phyloP scores from a whole-genome alignment of 1,284 basidiomycete species.

The Meripilus lineatus region DNA sequence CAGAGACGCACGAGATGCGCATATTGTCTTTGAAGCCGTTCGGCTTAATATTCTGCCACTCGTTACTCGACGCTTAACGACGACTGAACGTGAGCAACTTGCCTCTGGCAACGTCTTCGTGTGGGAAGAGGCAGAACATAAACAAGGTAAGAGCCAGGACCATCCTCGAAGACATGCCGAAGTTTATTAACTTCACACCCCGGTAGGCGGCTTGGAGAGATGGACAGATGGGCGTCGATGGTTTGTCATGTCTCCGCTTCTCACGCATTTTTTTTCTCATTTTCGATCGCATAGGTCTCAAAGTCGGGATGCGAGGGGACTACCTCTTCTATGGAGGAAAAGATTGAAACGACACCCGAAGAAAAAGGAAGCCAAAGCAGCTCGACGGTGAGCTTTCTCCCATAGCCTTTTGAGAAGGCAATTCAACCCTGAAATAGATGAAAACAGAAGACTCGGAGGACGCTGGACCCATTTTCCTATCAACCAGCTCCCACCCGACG shows the following conservation, averaged over 20 bases:
- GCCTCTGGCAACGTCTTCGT: constrained; percentile 72
- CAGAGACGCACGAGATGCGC: constrained; percentile 55
- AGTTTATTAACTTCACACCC: constrained; percentile 10
- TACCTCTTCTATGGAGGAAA: constrained; percentile 78
- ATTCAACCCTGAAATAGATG: constrained; percentile 6
- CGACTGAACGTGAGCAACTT: constrained; percentile 63
- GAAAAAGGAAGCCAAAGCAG: constrained; percentile 71
- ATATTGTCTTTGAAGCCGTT: constrained; percentile 68
- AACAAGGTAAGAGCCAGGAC: constrained; percentile 30
- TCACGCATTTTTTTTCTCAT: constrained; percentile 5
- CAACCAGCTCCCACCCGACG: constrained; percentile 55
- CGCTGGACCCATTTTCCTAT: constrained; percentile 52
- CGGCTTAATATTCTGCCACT: constrained; percentile 63
- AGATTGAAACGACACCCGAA: constrained; percentile 69
- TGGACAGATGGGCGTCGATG: constrained; percentile 78
- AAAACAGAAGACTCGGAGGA: constrained; percentile 48
- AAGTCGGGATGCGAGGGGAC: constrained; percentile 75
- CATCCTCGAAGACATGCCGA: not conserved
- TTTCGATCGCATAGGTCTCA: constrained; percentile 61
- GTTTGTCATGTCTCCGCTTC: constrained; percentile 29
- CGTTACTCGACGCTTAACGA: constrained; percentile 61
- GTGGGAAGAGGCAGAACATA: constrained; percentile 78
- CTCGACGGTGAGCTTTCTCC: constrained; percentile 45
- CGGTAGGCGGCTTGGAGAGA: constrained; percentile 55
- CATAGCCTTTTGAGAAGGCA: constrained; percentile 6